phyloP scores from a whole-genome alignment of 345 rosid genomes.

The Mercurialis annua region DNA sequence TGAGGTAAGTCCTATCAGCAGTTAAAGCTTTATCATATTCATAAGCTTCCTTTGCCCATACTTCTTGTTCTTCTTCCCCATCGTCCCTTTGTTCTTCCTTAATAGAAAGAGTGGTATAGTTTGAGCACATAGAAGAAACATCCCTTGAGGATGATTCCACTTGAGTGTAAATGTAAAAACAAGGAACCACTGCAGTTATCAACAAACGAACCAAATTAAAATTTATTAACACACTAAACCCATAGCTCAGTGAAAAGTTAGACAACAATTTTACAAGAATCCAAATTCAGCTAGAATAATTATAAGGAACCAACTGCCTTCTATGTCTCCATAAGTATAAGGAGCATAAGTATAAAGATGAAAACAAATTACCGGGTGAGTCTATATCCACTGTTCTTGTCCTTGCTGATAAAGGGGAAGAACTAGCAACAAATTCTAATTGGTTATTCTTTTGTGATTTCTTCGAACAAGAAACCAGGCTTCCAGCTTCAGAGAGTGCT shows the following conservation, averaged over 20 bases:
- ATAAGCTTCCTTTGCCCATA: conserved; percentile 67
- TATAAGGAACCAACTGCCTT: background rate
- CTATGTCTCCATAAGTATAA: background rate
- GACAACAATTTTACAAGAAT: background rate
- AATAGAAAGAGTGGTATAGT: conserved; percentile 42
- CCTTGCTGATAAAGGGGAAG: conserved; percentile 23
- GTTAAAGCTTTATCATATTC: conserved; percentile 78
- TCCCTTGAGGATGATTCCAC: conserved; percentile 42
- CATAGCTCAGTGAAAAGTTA: background rate
- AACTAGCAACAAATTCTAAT: conserved; percentile 30
- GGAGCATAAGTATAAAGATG: background rate
- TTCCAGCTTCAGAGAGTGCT: conserved; percentile 58
- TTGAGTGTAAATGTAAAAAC: conserved; percentile 72
- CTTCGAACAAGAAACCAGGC: conserved; percentile 46
- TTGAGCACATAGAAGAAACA: conserved; percentile 37
- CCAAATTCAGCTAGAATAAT: background rate
- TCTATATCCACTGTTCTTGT: conserved; percentile 30
- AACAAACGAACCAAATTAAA: conserved; percentile 10
- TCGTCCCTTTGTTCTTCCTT: conserved; percentile 39
- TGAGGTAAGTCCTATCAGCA: conserved; percentile 85
- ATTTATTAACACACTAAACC: background rate
- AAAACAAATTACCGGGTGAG: conserved; percentile 33
- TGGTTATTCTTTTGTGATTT: conserved; percentile 23
- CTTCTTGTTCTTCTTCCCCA: conserved; percentile 41
- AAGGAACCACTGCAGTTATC: conserved; percentile 59